Evolutionary conservation across 345 rosid genomes (phyloP), one percentile per base, ranked within the genome.

Genomic region (Gossypium longicalyx): DNA sequence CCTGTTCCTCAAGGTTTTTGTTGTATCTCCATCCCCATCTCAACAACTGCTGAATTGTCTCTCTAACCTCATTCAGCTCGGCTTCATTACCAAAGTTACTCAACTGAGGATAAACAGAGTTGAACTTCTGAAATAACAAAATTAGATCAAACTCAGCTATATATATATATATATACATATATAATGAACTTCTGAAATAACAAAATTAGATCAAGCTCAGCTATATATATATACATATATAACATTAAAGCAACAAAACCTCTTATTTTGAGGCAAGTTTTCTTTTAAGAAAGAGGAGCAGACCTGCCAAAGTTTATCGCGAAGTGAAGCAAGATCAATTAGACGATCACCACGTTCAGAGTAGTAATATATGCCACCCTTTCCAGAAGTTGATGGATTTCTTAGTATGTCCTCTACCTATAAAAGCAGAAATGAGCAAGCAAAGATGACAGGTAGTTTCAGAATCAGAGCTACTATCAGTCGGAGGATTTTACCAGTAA

Each of bases 11-110:
- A 59, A 94, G 97, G 85, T 92, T 94, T 75, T 85, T 89, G 80
- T 94, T 92, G 82, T 89, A 86, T 81, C 87, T 92, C 98, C 97
- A 94, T 65, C 92, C 98, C 98, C 98, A 92, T 87, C 96, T 89
- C 80, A 94, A 77, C 73, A 92, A 83, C 71, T 87, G 86, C 77
- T 92, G 98, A 84, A 92, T 86, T 45, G 89, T 75, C 86, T 89
- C 92, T 78, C 85, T 89, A 62, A 85, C 90, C 81, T 91, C 93
- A 82, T 84, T 89, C 77, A 94, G 86, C 85, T 94, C 98, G 52
- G 83, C 85, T 78, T 82, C 98, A 81, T 80, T 83, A 73, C 84
- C 87, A 54, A 85, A 70, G 85, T 77, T 85, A 80, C 87, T 86
- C 85, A 85, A 79, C 67, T 82, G 88, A 74, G 91, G 86, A 88